Evolutionary conservation across 148 eudicot species (phyloP).

Genomic region (Limonium bicolor): DNA sequence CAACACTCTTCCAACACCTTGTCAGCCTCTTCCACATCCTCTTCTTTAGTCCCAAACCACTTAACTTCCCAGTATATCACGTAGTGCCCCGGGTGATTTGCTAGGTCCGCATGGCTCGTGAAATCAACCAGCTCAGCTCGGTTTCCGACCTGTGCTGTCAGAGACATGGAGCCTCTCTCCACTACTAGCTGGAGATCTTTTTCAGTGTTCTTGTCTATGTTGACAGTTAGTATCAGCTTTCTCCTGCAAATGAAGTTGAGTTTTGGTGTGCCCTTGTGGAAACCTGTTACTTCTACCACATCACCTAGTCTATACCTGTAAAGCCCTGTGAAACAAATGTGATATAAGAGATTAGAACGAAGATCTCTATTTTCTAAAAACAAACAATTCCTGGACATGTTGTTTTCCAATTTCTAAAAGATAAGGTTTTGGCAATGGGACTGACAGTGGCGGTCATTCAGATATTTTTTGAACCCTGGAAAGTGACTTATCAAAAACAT

Average conservation of each 20-base stretch:
- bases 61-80: slow-evolving; percentile 70
- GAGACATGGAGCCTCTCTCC: slow-evolving; percentile 34
- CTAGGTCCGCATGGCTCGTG: slow-evolving; percentile 57
- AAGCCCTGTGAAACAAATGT: slow-evolving; percentile 35
- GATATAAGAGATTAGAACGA: not conserved
- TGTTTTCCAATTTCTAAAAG: too few species aligned
- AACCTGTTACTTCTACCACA: slow-evolving; percentile 60
- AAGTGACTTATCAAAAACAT: too few species aligned
- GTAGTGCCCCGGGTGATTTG: slow-evolving; percentile 53
- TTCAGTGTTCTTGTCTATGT: slow-evolving; percentile 80
- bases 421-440: too few species aligned
- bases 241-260: slow-evolving; percentile 56
- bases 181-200: slow-evolving; percentile 65
- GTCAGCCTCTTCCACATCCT: slow-evolving; percentile 37
- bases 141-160: slow-evolving; percentile 4
- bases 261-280: slow-evolving; percentile 40
- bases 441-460: not conserved
- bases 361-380: too few species aligned
- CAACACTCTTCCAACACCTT: slow-evolving; percentile 32
- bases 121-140: slow-evolving; percentile 55
- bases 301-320: slow-evolving; percentile 72
- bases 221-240: slow-evolving; percentile 53
- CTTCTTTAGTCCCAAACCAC: too few species aligned
- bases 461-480: too few species aligned
- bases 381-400: too few species aligned